Evolutionary conservation across 1,284 basidiomycete genomes (phyloP).

Genomic region (Fistulinella staudtii): DNA sequence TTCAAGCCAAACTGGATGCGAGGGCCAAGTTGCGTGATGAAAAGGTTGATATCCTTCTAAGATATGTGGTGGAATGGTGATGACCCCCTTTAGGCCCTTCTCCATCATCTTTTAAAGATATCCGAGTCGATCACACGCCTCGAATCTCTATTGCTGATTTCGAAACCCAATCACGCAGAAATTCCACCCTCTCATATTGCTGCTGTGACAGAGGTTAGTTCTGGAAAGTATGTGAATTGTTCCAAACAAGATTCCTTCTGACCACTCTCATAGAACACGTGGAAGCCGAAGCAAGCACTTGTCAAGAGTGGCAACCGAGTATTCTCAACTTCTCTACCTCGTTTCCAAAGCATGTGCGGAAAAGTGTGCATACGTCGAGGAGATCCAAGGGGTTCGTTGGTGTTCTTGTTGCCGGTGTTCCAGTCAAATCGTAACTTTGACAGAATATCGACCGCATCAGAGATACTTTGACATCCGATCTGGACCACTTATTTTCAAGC

Average conservation of each 20-base stretch:
- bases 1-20: constrained; percentile 73
- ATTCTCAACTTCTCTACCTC: constrained; percentile 90
- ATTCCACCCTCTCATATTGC: constrained; percentile 27
- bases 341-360: constrained; percentile 75
- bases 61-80: constrained; percentile 2
- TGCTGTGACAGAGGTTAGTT: constrained; percentile 14
- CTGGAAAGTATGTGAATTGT: constrained; percentile 22
- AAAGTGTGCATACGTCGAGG: constrained; percentile 73
- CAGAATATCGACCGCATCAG: constrained; percentile 81
- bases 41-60: constrained; percentile 50
- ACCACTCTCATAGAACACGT: constrained; percentile 41
- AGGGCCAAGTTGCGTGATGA: constrained; percentile 76
- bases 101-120: constrained; percentile 83
- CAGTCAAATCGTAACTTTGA: constrained; percentile 13
- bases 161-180: constrained; percentile 23
- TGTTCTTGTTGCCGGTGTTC: constrained; percentile 13
- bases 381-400: constrained; percentile 79
- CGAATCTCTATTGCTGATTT: constrained; percentile 74
- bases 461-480: constrained; percentile 76
- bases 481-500: constrained; percentile 73
- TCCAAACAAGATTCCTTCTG: background rate
- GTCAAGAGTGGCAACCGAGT: constrained; percentile 82
- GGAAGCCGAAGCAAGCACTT: constrained; percentile 79
- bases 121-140: constrained; percentile 83
- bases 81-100: constrained; percentile 53